Percentiles rank a stretch among this genome's conserved stretches.
phyloP scores from a whole-genome alignment of 2,329 filamentous ascomycete species.

The Ceratocystis harringtonii region DNA sequence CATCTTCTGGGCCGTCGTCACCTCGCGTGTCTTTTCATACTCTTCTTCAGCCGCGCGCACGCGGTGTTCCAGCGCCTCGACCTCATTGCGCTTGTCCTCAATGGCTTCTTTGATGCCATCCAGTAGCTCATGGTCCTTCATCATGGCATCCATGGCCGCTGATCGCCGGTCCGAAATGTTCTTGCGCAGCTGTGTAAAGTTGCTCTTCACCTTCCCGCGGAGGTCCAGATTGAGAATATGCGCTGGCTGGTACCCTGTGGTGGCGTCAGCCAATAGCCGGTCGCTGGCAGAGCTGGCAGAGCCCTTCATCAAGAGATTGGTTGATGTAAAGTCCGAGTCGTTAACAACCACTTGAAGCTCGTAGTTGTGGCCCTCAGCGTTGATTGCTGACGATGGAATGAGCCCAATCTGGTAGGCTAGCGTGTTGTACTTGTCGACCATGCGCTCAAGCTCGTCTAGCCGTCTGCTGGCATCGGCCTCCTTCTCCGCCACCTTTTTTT shows the following conservation, averaged over 20 bases:
- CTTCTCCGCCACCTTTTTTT: constrained; percentile 67
- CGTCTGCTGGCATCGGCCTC: constrained; percentile 75
- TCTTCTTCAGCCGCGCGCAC: constrained; percentile 82
- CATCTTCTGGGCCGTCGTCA: constrained; percentile 72
- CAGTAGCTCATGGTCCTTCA: constrained; percentile 85
- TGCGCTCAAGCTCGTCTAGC: constrained; percentile 81
- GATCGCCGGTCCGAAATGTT: constrained; percentile 84
- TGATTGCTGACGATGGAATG: constrained; percentile 69
- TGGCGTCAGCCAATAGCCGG: constrained; percentile 64
- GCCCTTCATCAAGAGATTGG: constrained; percentile 25
- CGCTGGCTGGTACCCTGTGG: constrained; percentile 76
- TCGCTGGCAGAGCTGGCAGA: constrained; percentile 47
- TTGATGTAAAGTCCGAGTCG: constrained; percentile 60
- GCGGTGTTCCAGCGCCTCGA: constrained; percentile 79
- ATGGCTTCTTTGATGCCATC: constrained; percentile 94
- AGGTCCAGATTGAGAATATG: constrained; percentile 83
- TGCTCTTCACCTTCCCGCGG: constrained; percentile 64
- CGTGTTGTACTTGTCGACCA: constrained; percentile 85
- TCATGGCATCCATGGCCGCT: constrained; percentile 70
- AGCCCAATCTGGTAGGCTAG: constrained; percentile 85
- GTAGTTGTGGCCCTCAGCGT: constrained; percentile 72
- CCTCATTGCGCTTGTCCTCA: constrained; percentile 84
- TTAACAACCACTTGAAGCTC: constrained; percentile 75
- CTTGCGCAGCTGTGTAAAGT: constrained; percentile 64
- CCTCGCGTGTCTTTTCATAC: constrained; percentile 84